Evolutionary conservation across 2,329 filamentous ascomycete species (phyloP), one percentile per base, ranked within the genome.

Genomic region (Neonectria coccinea): DNA sequence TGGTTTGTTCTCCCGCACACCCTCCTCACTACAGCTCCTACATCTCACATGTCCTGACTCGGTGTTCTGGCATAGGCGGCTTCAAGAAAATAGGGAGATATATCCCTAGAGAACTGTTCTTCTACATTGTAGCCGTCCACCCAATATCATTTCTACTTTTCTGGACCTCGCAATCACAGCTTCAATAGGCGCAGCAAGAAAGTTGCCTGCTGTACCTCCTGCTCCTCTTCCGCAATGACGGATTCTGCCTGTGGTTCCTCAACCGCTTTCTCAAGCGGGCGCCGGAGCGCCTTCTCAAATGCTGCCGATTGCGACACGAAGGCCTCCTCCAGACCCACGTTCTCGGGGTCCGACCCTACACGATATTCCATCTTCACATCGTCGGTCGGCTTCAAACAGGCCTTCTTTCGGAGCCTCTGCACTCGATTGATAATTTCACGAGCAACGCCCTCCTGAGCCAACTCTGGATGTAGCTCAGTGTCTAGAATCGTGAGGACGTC

Each of bases 311-410:
- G 92, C 41, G 86, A 86, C 68, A 87, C 83, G 75, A 97, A 93
- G 3, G 90, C 89, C 59, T 86, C 84, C 62, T 86, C 88, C 25
- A 97, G 79, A 5, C 92, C 93, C 64, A 94, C 85, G 48, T 88
- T 86, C 2, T 96, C 92, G 0, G 92, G 92, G 75, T 97, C 94
- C 8, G 88, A 86, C 53, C 97, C 81, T 5, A 98, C 89, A 62
- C 85, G 86, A 81, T 97, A 98, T 79, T 97, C 92, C 92, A 99
- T 97, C 81, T 91, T 92, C 67, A 99, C 90, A 75, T 98, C 96
- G 75, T 99, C 96, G 0, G 95, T 98, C 1, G 94, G 89, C 68
- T 94, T 89, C 56, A 99, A 84, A 1, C 93, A 93, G 8, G 94
- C 94, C 83, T 96, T 96, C 88, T 99, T 99, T 70, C 96, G 90